A percentile compares a stretch with the other conserved stretches of the same genome.
These are phyloP conservation scores for Butyriboletus loyo DNA, from an alignment of 768 basidiomycete species.

Conservation along the genomic window DNA sequence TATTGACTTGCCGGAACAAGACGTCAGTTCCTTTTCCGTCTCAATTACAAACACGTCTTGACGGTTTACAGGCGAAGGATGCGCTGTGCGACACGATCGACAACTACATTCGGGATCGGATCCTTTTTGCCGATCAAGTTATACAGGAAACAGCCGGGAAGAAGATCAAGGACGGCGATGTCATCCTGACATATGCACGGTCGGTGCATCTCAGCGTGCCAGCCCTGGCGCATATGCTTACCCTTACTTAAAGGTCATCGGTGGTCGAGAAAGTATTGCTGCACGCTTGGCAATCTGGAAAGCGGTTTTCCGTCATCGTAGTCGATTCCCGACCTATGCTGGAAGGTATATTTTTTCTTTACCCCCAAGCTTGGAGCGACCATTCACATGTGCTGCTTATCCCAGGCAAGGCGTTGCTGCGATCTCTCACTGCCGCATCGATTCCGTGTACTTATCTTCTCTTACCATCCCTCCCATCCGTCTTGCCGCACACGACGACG, in stretches of 20 bases:
- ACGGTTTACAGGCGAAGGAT: conserved; percentile 72
- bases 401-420: conserved; percentile 75
- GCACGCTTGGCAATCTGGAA: conserved; percentile 69
- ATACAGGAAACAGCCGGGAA: conserved; percentile 85
- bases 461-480: conserved; percentile 77
- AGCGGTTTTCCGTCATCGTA: conserved; percentile 84
- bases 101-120: conserved; percentile 90
- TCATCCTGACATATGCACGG: conserved; percentile 92
- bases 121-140: conserved; percentile 89
- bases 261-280: conserved; percentile 89
- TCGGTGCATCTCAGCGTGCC: conserved; percentile 29
- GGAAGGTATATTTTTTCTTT: conserved; percentile 57
- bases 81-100: conserved; percentile 82
- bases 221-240: background rate
- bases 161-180: conserved; percentile 94
- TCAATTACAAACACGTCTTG: background rate
- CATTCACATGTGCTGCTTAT: conserved; percentile 1
- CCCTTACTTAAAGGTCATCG: conserved; percentile 63
- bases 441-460: conserved; percentile 91
- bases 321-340: conserved; percentile 94
- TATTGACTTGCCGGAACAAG: conserved; percentile 92
- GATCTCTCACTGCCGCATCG: conserved; percentile 58
- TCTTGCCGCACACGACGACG: conserved; percentile 78
- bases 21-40: conserved; percentile 49
- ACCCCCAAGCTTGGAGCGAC: background rate